A percentile compares a stretch with the other conserved stretches of the same genome.
These are phyloP conservation scores for Dryadomyces quercivorus DNA, from an alignment of 2,329 filamentous ascomycete genomes.

Conservation along the genomic window DNA sequence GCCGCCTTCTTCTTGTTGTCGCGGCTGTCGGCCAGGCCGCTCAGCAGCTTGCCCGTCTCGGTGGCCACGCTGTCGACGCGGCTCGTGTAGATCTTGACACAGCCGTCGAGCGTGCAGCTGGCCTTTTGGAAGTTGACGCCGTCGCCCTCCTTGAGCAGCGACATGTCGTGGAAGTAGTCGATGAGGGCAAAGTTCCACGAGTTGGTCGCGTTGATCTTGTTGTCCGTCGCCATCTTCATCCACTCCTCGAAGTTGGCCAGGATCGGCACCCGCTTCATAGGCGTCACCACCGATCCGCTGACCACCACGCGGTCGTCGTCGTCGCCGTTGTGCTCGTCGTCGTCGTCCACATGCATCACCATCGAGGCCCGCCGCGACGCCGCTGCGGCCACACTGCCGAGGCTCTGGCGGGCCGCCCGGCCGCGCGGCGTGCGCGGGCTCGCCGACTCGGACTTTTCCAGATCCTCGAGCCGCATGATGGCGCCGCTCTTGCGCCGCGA, in stretches of 20 bases:
- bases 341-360: neutral
- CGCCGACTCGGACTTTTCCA: constrained; percentile 36
- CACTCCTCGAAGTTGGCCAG: constrained; percentile 98
- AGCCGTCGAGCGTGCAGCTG: constrained; percentile 92
- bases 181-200: constrained; percentile 99
- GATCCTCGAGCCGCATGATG: constrained; percentile 40
- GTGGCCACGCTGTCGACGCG: constrained; percentile 96
- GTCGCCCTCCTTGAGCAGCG: constrained; percentile 86
- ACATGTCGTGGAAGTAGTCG: constrained; percentile 99
- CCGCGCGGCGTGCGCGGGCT: constrained; percentile 37
- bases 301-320: constrained; percentile 47
- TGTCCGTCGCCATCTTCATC: constrained; percentile 99
- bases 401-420: constrained; percentile 8
- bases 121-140: constrained; percentile 98
- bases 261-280: constrained; percentile 91
- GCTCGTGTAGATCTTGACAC: constrained; percentile 98
- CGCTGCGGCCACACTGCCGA: constrained; percentile 14
- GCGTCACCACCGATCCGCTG: constrained; percentile 60
- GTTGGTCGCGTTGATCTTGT: constrained; percentile 96
- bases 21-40: constrained; percentile 80
- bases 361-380: neutral
- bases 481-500: constrained; percentile 51
- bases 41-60: constrained; percentile 89
- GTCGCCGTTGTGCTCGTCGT: constrained; percentile 13
- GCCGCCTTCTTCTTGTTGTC: constrained; percentile 60